phyloP scores from a whole-genome alignment of 2,329 filamentous ascomycete genomes.

The Arthrinium phaeospermum region DNA sequence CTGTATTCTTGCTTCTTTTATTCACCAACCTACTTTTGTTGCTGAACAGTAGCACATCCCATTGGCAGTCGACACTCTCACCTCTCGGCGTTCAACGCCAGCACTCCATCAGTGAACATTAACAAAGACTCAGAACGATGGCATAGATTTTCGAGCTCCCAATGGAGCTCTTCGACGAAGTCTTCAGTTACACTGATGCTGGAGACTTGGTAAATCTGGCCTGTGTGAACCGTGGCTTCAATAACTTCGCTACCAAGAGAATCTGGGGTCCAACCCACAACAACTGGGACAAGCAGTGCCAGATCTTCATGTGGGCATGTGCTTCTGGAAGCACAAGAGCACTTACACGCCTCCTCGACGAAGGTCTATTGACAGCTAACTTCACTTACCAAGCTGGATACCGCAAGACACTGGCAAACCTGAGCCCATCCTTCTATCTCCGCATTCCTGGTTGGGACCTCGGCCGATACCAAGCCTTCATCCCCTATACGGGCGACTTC shows the following conservation, averaged over 20 bases:
- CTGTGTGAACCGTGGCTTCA: background rate
- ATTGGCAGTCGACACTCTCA: no score
- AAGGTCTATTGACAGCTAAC: background rate
- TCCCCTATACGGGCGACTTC: background rate
- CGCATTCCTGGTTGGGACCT: background rate
- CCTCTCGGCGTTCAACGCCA: no score
- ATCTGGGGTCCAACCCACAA: background rate
- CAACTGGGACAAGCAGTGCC: background rate
- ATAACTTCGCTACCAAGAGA: background rate
- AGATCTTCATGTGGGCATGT: background rate
- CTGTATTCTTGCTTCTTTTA: no score
- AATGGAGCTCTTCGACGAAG: background rate
- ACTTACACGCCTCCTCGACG: background rate
- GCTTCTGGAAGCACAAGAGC: background rate
- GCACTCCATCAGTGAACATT: no score
- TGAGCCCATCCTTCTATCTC: background rate
- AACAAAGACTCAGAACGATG: background rate
- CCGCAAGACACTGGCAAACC: no score
- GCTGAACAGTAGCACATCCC: background rate
- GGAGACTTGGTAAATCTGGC: background rate
- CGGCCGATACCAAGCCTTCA: background rate
- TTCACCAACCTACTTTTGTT: background rate
- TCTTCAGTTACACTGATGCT: background rate
- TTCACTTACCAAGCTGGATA: background rate
- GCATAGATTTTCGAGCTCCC: background rate